Evolutionary conservation across 371 early-diverging fungal genomes (phyloP), one percentile per base, ranked within the genome.

Genomic region (Mucor sp.): DNA sequence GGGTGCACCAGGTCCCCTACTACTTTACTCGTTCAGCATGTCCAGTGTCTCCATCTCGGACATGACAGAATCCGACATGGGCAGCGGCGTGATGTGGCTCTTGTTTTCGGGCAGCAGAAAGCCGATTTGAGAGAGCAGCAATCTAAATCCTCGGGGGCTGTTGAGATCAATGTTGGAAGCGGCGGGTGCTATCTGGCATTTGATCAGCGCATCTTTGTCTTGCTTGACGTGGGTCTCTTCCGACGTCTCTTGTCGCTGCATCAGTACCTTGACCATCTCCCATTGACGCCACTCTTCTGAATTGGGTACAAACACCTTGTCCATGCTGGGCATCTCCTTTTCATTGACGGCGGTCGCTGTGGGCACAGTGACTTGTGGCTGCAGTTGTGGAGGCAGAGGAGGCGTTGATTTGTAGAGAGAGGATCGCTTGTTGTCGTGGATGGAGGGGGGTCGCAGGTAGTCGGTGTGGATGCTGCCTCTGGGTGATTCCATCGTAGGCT

Each of bases 11-110:
- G n/a, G 14, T 30, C 6, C 23, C 8, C 6, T 19, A 15, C 11
- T 14, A 28, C 63, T 83, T 74, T 85, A 91, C 91, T 92, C 92
- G 60, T 88, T 87, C 30, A 91, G 55, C 41, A 67, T 66, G 64
- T 94, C 93, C 4, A 93, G 65, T 30, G 78, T 82, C 56, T 91
- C 89, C 41, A 94, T 75, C 63, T 94, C 92, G 23, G 77, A 74
- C 50, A 91, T 65, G 17, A 91, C 58, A 9, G 77, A 72, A 27
- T 91, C 91, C 6, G 88, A 83, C 14, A 91, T 78, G 28, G 74
- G 74, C 23, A 94, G 66, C 0, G 91, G 91, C 21, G 84, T 81
- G 41, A 92, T 77, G 25, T 86, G 85, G 6, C 78, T 69, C 14
- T 85, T 80, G 43, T 84, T 87, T 55, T 90, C 78, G 0, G 88